Evolutionary conservation across 139 green algal species (phyloP), one percentile per base, ranked within the genome.

Genomic region (Picochlorum costavermella): DNA sequence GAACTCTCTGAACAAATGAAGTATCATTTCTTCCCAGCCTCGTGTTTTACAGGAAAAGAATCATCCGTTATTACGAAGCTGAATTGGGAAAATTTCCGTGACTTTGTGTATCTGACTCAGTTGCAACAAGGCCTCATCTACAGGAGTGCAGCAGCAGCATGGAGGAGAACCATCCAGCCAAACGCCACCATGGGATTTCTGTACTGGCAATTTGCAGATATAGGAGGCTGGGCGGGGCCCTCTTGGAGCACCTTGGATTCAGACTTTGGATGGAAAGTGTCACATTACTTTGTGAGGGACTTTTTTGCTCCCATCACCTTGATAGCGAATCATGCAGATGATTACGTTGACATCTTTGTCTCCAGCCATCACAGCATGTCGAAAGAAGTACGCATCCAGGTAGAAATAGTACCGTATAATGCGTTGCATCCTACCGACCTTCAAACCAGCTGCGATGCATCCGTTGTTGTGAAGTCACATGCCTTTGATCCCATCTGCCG

Each of bases 181-280:
- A 63, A 50, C 16, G 69, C 84, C 40, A 92, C 79, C 10, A 86
- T 84, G 81, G 87, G 87, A 1, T 70, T 92, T 29, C 75, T 95
- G 26, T 92, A 90, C 71, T 91, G 82, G 85, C 85, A 92, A 75
- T 81, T 90, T 17, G 90, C 90, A 36, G 83, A 92, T 61, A 74
- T 92, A n/a, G 33, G 33, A 40, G 33, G 33, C 46, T 91, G 84
- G 84, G 66, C 80, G 43, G 85, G 75, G 5, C 67, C 78, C 29
- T 86, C 75, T 25, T 92, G 85, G 84, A 78, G 60, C 20, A 46
- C 63, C 29, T 73, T 86, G 43, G 74, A 92, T 50, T 72, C 77
- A 14, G 82, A 75, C 30, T 72, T 78, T 11, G 56, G 63, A 23
- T 92, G 80, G 82, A 85, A 84, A 67, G 74, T 81, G 59, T 68